Base-by-base conservation (phyloP, 768 basidiomycete genomes). In the Multifurca ochricompacta region DNA sequence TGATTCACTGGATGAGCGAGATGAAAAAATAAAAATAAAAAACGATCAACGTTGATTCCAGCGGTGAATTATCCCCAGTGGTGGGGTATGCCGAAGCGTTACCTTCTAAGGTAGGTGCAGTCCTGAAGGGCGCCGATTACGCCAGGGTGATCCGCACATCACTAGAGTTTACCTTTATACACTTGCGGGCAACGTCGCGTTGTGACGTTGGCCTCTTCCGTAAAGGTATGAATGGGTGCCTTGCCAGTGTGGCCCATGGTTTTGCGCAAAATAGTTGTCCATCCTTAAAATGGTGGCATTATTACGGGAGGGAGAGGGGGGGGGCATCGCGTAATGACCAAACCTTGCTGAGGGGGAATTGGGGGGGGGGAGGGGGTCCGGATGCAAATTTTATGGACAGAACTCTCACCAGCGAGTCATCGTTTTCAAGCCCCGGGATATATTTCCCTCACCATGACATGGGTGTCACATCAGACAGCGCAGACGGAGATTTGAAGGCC, bases 171-270 rank as follows among this genome's bases (percentile, higher is more conserved):
- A 18, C 46, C 54, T 44, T 51, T 42, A n/a, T 25, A 23, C 7
- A 16, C n/a, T 14, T 28, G 18, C 25, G 27, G 27, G 13, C 27
- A 18, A 35, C 11, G 4, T 13, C 19, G 14, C 48, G 31, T 44
- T 41, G 27, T 56, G 49, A 56, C 48, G 48, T 45, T 32, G 39
- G 45, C 14, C 18, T 16, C 42, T 44, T 50, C 54, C 42, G 36
- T 51, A 43, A 45, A 42, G n/a, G 23, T n/a, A 13, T 21, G 40
- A 21, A 8, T 9, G 23, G 13, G 46, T 36, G 13, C 36, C 36
- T 30, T 19, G 43, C 42, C 13, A 27, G 27, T 27, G 25, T 21
- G 14, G 43, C 44, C n/a, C 43, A n/a, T 31, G 51, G 42, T 37
- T 7, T 32, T 28, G 25, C 27, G 43, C 47, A 30, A n/a, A n/a